A percentile compares a stretch with the other conserved stretches of the same genome.
Conservation (phyloP, 106 monocot genomes). For the Acorus calamus region DNA sequence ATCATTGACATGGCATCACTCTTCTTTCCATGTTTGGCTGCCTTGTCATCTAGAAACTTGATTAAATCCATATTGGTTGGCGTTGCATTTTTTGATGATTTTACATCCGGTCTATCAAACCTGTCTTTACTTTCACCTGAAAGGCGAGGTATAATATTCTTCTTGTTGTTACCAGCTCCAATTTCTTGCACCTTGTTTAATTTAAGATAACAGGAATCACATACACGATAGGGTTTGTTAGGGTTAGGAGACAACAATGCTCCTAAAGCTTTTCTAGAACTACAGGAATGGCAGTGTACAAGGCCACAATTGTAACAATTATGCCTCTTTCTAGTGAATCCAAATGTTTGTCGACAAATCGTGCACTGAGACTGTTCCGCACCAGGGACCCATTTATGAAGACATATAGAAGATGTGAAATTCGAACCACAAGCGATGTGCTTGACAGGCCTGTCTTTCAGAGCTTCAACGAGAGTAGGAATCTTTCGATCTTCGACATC, state of each 20-base stretch:
- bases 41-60: too few relatives aligned
- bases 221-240: conserved; percentile 38
- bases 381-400: background rate
- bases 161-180: background rate
- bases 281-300: conserved; percentile 38
- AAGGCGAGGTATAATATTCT: too few relatives aligned
- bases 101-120: too few relatives aligned
- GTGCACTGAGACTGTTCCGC: conserved; percentile 23
- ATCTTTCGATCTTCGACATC: conserved; percentile 15
- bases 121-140: too few relatives aligned
- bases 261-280: conserved; percentile 29
- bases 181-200: conserved; percentile 22
- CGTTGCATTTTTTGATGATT: too few relatives aligned
- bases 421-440: background rate
- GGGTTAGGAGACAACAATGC: conserved; percentile 40
- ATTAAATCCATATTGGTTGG: too few relatives aligned
- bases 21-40: conserved; percentile 26
- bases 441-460: conserved; percentile 8
- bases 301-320: conserved; percentile 47
- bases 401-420: conserved; percentile 1
- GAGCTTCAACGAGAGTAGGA: conserved; percentile 12
- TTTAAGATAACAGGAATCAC: conserved; percentile 44
- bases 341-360: conserved; percentile 33
- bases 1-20: conserved; percentile 33
- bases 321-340: conserved; percentile 37